These are phyloP conservation scores for Durusdinium trenchii DNA, from an alignment of 73 alveolate genomes.

Conservation along the genomic window DNA sequence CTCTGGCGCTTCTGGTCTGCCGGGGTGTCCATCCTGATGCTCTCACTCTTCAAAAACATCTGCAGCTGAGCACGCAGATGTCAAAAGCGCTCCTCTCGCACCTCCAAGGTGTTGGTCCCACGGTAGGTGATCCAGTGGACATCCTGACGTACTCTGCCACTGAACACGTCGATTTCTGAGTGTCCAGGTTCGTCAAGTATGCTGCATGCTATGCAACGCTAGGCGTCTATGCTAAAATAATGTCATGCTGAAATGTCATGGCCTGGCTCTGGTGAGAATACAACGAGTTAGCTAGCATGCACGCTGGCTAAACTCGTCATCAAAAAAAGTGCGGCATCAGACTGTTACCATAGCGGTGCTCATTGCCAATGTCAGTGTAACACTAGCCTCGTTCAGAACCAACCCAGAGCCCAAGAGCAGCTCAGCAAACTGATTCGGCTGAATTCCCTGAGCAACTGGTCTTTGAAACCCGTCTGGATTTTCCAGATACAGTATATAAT, in stretches of 20 bases:
- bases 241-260: too few species aligned
- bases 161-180: too few species aligned
- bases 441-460: neutral
- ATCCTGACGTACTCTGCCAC: neutral
- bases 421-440: conserved; percentile 44
- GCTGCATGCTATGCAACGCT: too few species aligned
- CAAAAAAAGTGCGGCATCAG: too few species aligned
- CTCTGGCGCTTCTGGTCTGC: neutral
- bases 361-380: neutral
- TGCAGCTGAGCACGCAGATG: neutral
- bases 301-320: too few species aligned
- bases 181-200: too few species aligned
- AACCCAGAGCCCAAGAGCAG: conserved; percentile 37
- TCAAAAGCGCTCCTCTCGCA: neutral
- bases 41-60: neutral
- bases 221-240: too few species aligned
- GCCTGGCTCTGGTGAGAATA: too few species aligned
- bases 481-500: neutral
- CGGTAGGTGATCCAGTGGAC: conserved; percentile 54
- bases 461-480: neutral
- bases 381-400: conserved; percentile 34
- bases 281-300: too few species aligned
- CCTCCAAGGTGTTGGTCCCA: conserved; percentile 33
- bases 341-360: too few species aligned
- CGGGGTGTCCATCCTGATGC: neutral